Percentiles rank a stretch among this genome's conserved stretches.
Conservation (phyloP, 306 rosid species). For the Quercus bicolor region DNA sequence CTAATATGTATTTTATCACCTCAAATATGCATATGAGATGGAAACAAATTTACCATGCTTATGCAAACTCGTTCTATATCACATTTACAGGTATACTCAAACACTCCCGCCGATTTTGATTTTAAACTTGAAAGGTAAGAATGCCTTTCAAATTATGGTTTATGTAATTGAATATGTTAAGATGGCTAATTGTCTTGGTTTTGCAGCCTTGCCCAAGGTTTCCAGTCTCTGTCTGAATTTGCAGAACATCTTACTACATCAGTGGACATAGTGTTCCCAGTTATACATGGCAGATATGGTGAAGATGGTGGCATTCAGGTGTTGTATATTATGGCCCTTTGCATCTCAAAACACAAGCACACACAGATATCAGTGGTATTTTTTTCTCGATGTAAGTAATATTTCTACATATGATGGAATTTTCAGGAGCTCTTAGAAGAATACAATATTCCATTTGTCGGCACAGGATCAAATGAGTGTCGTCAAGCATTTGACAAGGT, state of each 20-base stretch:
- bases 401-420: conserved; percentile 22
- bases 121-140: conserved; percentile 84
- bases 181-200: conserved; percentile 23
- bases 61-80: not conserved
- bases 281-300: conserved; percentile 90
- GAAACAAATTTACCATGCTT: conserved; percentile 13
- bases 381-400: not conserved
- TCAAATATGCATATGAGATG: not conserved
- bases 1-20: not conserved
- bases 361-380: not conserved
- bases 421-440: conserved; percentile 79
- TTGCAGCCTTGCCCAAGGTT: conserved; percentile 88
- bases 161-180: conserved; percentile 7
- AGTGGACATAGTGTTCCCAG: conserved; percentile 90
- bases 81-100: conserved; percentile 69
- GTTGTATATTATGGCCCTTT: conserved; percentile 5
- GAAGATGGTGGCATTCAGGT: conserved; percentile 99
- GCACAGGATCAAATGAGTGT: conserved; percentile 86
- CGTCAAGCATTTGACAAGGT: conserved; percentile 91
- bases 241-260: conserved; percentile 73
- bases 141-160: conserved; percentile 4
- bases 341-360: not conserved
- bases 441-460: conserved; percentile 82
- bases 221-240: conserved; percentile 60
- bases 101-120: conserved; percentile 96